Evolutionary conservation across 306 rosid species (phyloP), one percentile per base, ranked within the genome.

Genomic region (Chamaecrista fasciculata): DNA sequence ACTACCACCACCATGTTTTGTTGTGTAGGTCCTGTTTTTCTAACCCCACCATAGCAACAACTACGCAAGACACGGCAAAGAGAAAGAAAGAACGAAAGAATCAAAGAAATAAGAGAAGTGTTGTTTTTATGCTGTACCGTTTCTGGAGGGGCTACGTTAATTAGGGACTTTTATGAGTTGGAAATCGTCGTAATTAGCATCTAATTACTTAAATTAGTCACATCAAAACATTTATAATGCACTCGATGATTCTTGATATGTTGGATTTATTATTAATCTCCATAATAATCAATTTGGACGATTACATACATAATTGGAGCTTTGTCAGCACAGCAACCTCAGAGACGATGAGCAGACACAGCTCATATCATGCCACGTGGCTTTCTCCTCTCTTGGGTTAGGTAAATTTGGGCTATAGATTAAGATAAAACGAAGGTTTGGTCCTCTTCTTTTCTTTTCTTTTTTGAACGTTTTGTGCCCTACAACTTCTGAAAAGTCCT

Each of bases 11-110:
- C 6, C 6, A 18, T 52, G 52, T 28, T 57, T 12, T 68, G 72
- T 76, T 37, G 66, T 63, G 87, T 86, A 79, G 92, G 93, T 51
- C 82, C 84, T 58, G 52, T 70, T 26, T 71, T 67, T 72, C 64
- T 75, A 51, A 29, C 72, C 74, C 66, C 76, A 37, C 85, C 91
- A 93, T 49, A 47, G 16, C 78, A 66, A 49, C 46, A 60, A 74
- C 21, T 28, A 28, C 24, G 72, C 53, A 64, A 55, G 50, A 10
- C 33, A 51, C 1, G 34, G n/a, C 42, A 56, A 48, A 46, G 73
- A 14, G 11, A 33, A 31, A 11, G 31, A 4, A 6, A 36, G 5
- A 67, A 28, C 23, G 43, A 59, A 19, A 19, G 39, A 11, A 11
- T 18, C 23, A 11, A 12, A 34, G 6, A 19, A 19, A 20, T 28